Percentiles rank a stretch among this genome's conserved stretches.
phyloP scores from a whole-genome alignment of 805 yeast genomes.

The Starmerella apicola region DNA sequence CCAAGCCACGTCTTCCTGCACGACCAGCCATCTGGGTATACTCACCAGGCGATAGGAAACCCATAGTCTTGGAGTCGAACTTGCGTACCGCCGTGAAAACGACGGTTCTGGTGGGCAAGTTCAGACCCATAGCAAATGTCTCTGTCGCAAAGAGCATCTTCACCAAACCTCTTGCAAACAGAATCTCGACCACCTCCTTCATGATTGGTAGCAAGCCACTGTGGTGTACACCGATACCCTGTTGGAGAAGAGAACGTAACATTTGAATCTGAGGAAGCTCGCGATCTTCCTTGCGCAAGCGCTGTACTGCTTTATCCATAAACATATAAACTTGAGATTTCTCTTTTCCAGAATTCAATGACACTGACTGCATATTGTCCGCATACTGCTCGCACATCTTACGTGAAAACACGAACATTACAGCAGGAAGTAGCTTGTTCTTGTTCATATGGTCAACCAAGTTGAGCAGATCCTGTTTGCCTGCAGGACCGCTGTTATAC shows the following conservation, averaged over 20 bases:
- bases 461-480: slow-evolving; percentile 64
- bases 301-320: slow-evolving; percentile 73
- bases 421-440: slow-evolving; percentile 74
- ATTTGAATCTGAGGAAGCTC: slow-evolving; percentile 83
- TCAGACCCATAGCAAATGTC: slow-evolving; percentile 97
- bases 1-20: slow-evolving; percentile 96
- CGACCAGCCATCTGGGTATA: slow-evolving; percentile 99
- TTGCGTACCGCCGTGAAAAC: slow-evolving; percentile 75
- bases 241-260: slow-evolving; percentile 64
- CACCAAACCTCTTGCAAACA: slow-evolving; percentile 74
- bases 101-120: slow-evolving; percentile 92
- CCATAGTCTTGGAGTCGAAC: slow-evolving; percentile 76
- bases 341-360: slow-evolving; percentile 74
- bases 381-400: slow-evolving; percentile 92
- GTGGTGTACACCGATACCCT: slow-evolving; percentile 95
- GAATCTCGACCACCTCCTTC: slow-evolving; percentile 82
- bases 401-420: slow-evolving; percentile 84
- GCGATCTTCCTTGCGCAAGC: slow-evolving; percentile 84
- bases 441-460: slow-evolving; percentile 58
- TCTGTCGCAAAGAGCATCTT: slow-evolving; percentile 94
- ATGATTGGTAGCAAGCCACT: slow-evolving; percentile 90
- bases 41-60: slow-evolving; percentile 86
- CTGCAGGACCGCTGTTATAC: slow-evolving; percentile 52
- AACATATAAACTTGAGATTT: slow-evolving; percentile 88
- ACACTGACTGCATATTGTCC: slow-evolving; percentile 55